Base-by-base conservation (phyloP, 2,329 filamentous ascomycete species). In the Didymella pomorum region DNA sequence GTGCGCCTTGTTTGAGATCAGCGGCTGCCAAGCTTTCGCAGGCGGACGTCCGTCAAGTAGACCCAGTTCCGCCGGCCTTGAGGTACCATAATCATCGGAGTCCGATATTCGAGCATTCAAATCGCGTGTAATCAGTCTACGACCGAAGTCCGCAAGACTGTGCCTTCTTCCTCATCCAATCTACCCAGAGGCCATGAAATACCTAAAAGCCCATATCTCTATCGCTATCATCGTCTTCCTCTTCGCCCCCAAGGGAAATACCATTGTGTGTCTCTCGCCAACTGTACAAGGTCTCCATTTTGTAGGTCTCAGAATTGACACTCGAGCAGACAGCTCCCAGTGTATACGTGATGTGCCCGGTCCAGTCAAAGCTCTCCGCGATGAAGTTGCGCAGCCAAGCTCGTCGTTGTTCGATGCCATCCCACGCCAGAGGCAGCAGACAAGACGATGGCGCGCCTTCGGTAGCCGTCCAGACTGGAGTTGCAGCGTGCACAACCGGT, bases 381-480 rank as follows among this genome's bases (percentile, higher is more conserved):
- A 57, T 26, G 20, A 60, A 60, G 29, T 52, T 56, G 7, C 35
- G 33, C 8, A 60, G 10, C 58, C 58, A 60, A 5, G 44, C 52
- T 23, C 12, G 8, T 10, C 58, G 58, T 29, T 60, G 58, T 10
- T 16, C 46, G 12, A 10, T 16, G 5, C 58, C 52, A 9, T 56
- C 47, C 58, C 58, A 60, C 10, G 52, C 47, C 23, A 60, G 25
- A 8, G 48, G 33, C 7, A 56, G n/a, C 2, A 57, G 11, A 35
- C 43, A 56, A 6, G 12, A 29, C 2, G 42, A n/a, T 10, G n/a
- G 29, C 2, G 14, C 8, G 7, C 12, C 29, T 3, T 50, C 23
- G 4, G 37, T 10, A 4, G 28, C 5, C 1, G 18, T 50, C 58
- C 48, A 58, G 12, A 58, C 25, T 5, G 56, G 56, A 29, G 43